Evolutionary conservation across 1,139 yeast species (phyloP).

Genomic region (Hansenula sp.): DNA sequence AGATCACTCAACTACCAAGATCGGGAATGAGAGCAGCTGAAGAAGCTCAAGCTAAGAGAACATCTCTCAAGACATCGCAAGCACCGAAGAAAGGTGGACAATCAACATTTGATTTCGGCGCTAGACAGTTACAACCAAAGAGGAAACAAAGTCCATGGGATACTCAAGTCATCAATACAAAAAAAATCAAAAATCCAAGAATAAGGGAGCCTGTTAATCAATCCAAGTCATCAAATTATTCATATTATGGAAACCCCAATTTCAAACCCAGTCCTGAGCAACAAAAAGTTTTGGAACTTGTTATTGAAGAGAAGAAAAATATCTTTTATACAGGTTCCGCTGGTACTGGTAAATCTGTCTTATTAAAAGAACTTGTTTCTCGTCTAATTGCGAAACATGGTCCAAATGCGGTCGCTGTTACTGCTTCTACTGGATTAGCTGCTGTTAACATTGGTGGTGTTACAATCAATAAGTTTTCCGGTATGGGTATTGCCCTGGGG

Average conservation of each 20-base stretch:
- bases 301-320: conserved; percentile 44
- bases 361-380: conserved; percentile 56
- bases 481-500: conserved; percentile 70
- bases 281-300: conserved; percentile 44
- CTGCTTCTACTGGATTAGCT: conserved; percentile 92
- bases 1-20: no score
- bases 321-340: conserved; percentile 80
- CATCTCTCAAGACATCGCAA: background rate
- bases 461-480: conserved; percentile 75
- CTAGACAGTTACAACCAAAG: conserved; percentile 4
- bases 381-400: conserved; percentile 39
- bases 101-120: conserved; percentile 10
- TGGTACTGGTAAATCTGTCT: conserved; percentile 83
- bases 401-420: conserved; percentile 59
- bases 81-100: conserved; percentile 5
- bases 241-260: background rate
- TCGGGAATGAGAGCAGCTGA: background rate
- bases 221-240: background rate
- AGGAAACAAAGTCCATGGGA: conserved; percentile 18
- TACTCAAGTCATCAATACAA: conserved; percentile 2
- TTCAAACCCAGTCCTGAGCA: conserved; percentile 40
- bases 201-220: conserved; percentile 4
- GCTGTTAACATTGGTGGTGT: conserved; percentile 85
- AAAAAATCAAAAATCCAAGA: conserved; percentile 18
- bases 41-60: background rate